A percentile compares a stretch with the other conserved stretches of the same genome.
phyloP scores from a whole-genome alignment of 2,329 filamentous ascomycete species.

The Ceratocystis ficicola region DNA sequence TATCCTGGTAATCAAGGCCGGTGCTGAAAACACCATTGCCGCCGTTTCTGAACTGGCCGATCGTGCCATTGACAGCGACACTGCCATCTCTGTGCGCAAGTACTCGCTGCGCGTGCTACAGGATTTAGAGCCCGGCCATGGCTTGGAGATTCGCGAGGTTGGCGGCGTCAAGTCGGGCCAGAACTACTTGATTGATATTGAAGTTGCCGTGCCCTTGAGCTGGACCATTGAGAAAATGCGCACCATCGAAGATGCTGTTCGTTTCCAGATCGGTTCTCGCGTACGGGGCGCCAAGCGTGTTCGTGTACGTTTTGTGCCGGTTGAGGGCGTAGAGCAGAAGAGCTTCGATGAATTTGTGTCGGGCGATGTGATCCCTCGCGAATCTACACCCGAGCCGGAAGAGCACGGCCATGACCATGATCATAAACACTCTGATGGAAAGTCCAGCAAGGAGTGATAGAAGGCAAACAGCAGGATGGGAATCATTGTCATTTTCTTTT shows the following conservation, averaged over 20 bases:
- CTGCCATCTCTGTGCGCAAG: slow-evolving; percentile 58
- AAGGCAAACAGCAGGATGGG: background rate
- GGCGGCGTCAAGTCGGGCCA: slow-evolving; percentile 91
- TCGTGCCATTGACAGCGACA: slow-evolving; percentile 71
- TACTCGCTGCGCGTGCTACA: slow-evolving; percentile 49
- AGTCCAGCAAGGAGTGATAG: slow-evolving; percentile 20
- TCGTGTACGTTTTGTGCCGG: slow-evolving; percentile 69
- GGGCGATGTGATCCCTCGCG: slow-evolving; percentile 52
- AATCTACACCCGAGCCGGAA: slow-evolving; percentile 30
- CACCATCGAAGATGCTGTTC: slow-evolving; percentile 59
- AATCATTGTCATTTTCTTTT: background rate
- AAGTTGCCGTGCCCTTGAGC: slow-evolving; percentile 62
- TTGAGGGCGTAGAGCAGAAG: slow-evolving; percentile 46
- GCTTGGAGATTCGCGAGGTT: slow-evolving; percentile 62
- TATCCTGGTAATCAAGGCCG: slow-evolving; percentile 82
- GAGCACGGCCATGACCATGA: slow-evolving; percentile 32
- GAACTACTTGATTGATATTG: slow-evolving; percentile 87
- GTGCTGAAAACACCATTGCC: slow-evolving; percentile 69
- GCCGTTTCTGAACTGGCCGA: slow-evolving; percentile 86
- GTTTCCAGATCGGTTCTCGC: slow-evolving; percentile 58
- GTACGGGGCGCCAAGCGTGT: slow-evolving; percentile 77
- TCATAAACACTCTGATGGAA: slow-evolving; percentile 27
- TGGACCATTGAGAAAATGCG: slow-evolving; percentile 65
- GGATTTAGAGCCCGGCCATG: slow-evolving; percentile 33
- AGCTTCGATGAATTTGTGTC: slow-evolving; percentile 68